Base-by-base conservation (phyloP, 2,329 filamentous ascomycete genomes). In the Fusarium haematococcum region DNA sequence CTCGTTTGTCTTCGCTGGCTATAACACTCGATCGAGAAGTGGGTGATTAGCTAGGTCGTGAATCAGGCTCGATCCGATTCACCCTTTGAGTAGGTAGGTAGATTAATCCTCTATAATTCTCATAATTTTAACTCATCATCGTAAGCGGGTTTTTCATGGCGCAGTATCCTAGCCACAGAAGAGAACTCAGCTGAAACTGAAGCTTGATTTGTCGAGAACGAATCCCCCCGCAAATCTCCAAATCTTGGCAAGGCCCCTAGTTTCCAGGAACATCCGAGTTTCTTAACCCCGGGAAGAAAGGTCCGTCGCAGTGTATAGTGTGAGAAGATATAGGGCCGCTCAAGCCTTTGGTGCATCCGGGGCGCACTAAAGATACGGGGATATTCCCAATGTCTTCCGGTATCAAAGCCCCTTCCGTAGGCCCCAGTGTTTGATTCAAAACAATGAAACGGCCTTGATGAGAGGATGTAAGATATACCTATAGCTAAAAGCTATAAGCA, bases 391-490 rank as follows among this genome's bases (percentile, higher is more conserved):
- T 35, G n/a, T 61, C 41, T 8, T 61, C 5, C 6, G 41, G 8
- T 35, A 23, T 48, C 25, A 61, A 35, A 61, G 58, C 30, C 8
- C 39, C 41, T 25, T 48, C 39, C n/a, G 39, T 48, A 20, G 58
- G 58, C 25, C 58, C 58, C 10, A 32, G n/a, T 48, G n/a, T 61
- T 61, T 61, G 41, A 25, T 61, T 41, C 11, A 61, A 33, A 11
- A 48, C 41, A 16, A 61, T 61, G 13, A 61, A 61, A 61, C 20
- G n/a, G 30, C 58, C 32, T 48, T 61, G 30, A 61, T 48, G 41
- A 61, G 58, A 33, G 58, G 58, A 5, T 61, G 41, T n/a, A 61
- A 11, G 41, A 61, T 48, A 33, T 61, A 61, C 27, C 18, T 32
- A 13, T 13, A 41, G 25, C 3, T 32, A 3, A 61, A 35, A 6